Conservation (phyloP, 345 rosid genomes). For the Adansonia digitata region DNA sequence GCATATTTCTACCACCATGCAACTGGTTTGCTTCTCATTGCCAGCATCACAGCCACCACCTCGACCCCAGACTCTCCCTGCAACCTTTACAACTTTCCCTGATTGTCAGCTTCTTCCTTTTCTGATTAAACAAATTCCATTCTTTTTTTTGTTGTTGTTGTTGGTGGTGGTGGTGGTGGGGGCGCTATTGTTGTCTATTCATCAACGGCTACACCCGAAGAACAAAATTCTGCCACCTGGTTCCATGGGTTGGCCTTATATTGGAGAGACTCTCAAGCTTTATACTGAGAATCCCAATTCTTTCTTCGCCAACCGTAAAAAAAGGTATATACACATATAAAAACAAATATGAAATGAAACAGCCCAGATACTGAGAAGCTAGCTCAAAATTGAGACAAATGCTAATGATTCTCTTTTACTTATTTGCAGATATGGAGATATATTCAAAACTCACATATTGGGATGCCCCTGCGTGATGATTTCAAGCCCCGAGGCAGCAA, state of each 20-base stretch:
- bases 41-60: background rate
- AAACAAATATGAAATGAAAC: no score
- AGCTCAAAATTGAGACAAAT: no score
- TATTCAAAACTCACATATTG: slow-evolving; percentile 84
- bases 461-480: slow-evolving; percentile 99
- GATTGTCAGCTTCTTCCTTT: slow-evolving; percentile 6
- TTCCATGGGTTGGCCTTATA: slow-evolving; percentile 95
- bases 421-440: slow-evolving; percentile 59
- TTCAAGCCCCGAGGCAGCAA: slow-evolving; percentile 86
- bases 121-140: slow-evolving; percentile 2
- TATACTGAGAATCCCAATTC: slow-evolving; percentile 77
- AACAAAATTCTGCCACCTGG: slow-evolving; percentile 67
- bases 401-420: background rate
- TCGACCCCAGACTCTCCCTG: no score
- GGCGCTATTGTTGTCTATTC: slow-evolving; percentile 7
- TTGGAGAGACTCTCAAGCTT: slow-evolving; percentile 86
- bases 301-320: slow-evolving; percentile 70
- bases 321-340: slow-evolving; percentile 48
- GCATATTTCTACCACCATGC: slow-evolving; percentile 30
- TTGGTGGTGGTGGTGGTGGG: slow-evolving; percentile 16
- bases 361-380: no score
- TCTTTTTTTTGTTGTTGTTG: slow-evolving; percentile 15
- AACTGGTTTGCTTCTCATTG: slow-evolving; percentile 10
- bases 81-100: no score
- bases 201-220: slow-evolving; percentile 38